phyloP scores from a whole-genome alignment of 306 rosid species.

The Corylus americana region DNA sequence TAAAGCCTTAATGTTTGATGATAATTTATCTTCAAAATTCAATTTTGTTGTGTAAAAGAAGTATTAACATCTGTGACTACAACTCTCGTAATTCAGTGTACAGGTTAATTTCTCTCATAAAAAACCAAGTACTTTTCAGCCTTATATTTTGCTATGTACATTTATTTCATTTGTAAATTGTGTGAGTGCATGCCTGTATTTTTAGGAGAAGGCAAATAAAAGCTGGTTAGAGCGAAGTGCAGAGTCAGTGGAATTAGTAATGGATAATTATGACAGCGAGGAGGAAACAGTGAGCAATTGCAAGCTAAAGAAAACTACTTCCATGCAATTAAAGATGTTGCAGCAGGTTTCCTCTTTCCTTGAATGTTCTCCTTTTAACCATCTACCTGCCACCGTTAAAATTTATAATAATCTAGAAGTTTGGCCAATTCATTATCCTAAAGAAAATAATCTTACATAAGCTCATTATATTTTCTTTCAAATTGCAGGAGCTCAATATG shows the following conservation, averaged over 20 bases:
- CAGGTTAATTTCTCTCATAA: not conserved
- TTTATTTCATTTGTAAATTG: conserved; percentile 11
- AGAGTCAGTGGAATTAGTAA: conserved; percentile 58
- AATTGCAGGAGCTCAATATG: conserved; percentile 68
- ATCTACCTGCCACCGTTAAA: conserved; percentile 5
- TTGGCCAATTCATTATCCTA: not conserved
- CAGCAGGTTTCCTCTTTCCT: conserved; percentile 53
- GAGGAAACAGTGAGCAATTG: conserved; percentile 69
- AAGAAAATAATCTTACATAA: not conserved
- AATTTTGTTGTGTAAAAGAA: not conserved
- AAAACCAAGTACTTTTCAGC: not conserved
- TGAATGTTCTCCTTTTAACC: not conserved
- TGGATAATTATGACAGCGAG: conserved; percentile 72
- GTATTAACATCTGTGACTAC: not conserved
- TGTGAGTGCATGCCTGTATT: not conserved
- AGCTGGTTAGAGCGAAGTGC: conserved; percentile 90
- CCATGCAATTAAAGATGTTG: conserved; percentile 60
- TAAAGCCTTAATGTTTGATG: not conserved
- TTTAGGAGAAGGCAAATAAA: conserved; percentile 73
- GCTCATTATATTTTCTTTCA: conserved; percentile 16
- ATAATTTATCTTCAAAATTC: not conserved
- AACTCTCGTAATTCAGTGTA: not conserved
- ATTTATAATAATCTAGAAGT: not conserved
- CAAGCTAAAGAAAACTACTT: conserved; percentile 67
- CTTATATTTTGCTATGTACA: not conserved